Evolutionary conservation across 352 stramenopile genomes (phyloP), one percentile per base, ranked within the genome.

Genomic region (Phytophthora pseudosyringae): DNA sequence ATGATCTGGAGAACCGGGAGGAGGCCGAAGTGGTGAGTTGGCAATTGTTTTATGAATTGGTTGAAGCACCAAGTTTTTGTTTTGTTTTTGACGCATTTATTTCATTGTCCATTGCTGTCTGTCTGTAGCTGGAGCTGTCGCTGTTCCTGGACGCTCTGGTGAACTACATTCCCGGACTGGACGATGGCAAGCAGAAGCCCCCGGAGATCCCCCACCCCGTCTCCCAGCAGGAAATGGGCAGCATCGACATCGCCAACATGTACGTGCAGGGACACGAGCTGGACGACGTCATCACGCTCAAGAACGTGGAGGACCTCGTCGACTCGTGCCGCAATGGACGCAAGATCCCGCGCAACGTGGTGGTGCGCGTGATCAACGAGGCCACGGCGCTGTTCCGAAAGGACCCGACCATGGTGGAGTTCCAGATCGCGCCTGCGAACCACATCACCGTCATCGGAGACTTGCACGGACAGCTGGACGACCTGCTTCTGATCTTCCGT

Each of bases 161-260:
- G 35, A 80, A 84, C 26, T 89, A 95, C 73, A 90, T 94, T 71
- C 85, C 87, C 11, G 86, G 81, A 12, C 46, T 91, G 18, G 80
- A 92, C 9, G 81, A 84, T 8, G 47, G 50, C 36, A 77, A 81
- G 10, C 44, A 71, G 11, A 67, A 73, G 15, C 31, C 7, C 7
- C 11, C 40, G 1, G 26, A 48, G 18, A 5, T 54, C 6, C 52
- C 45, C 39, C 38, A 54, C 26, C 39, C 72, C 44, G 50, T 69
- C 35, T 92, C 81, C 12, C 71, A 84, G 53, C 80, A 92, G 40
- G 65, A 88, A 36, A 73, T 90, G 46, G 79, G 82, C 11, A 77
- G 76, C 28, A 95, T 95, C 59, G 81, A 95, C 69, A 95, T 95
- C 39, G 78, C 83, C 55, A 84, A 93, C 57, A 92, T 95, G 83